phyloP scores from a whole-genome alignment of 768 basidiomycete genomes.

The Boletellus ananas region DNA sequence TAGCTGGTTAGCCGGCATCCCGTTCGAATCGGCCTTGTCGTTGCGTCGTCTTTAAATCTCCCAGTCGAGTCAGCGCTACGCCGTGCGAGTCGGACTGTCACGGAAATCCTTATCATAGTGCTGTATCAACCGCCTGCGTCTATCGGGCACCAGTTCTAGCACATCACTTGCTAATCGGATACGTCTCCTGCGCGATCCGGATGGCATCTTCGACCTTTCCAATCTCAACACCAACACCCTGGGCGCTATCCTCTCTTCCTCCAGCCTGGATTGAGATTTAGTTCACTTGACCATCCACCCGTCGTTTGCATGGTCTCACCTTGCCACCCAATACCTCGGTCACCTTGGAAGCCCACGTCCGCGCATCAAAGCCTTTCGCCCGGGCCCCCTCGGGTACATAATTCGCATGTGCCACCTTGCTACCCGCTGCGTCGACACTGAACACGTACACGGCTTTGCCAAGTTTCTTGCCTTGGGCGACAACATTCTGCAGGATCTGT shows the following conservation, averaged over 20 bases:
- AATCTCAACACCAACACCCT: conserved; percentile 77
- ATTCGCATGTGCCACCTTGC: conserved; percentile 87
- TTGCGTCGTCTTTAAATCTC: neutral
- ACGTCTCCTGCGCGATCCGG: conserved; percentile 46
- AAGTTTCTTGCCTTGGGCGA: conserved; percentile 74
- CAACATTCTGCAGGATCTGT: conserved; percentile 72
- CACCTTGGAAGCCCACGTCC: conserved; percentile 82
- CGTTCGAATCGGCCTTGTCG: neutral
- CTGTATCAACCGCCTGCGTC: neutral
- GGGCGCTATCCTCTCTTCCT: conserved; percentile 89
- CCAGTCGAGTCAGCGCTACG: neutral
- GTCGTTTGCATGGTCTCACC: conserved; percentile 41
- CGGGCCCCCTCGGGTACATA: conserved; percentile 64
- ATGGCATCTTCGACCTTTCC: conserved; percentile 67
- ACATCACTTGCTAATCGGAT: conserved; percentile 20
- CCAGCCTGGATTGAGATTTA: conserved; percentile 59
- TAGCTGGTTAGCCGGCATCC: conserved; percentile 23
- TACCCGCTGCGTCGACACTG: conserved; percentile 63
- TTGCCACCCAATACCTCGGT: conserved; percentile 85
- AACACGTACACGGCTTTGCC: conserved; percentile 87
- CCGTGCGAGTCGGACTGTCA: too few relatives aligned
- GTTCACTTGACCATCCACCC: conserved; percentile 4
- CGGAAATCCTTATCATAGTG: neutral
- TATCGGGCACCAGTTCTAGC: neutral
- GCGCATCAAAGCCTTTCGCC: conserved; percentile 71